Evolutionary conservation across 106 monocot genomes (phyloP), one percentile per base, ranked within the genome.

Genomic region (Allium cepa): DNA sequence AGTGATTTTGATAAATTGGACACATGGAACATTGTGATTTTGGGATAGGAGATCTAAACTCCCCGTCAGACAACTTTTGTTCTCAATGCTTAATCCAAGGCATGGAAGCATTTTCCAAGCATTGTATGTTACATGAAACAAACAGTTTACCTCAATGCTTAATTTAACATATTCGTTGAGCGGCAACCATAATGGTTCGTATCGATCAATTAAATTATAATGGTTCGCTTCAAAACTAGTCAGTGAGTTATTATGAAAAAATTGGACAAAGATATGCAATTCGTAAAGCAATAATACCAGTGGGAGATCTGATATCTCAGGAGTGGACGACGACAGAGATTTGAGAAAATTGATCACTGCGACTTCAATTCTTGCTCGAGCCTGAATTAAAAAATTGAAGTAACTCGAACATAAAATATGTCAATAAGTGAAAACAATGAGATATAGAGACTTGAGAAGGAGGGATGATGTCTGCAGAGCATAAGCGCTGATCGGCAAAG

Each of bases 281-380:
- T 36, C 36, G 36, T 36, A 36, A 73, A 57, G 72, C 50, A 53
- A 55, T 59, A 12, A 63, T 22, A 96, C 95, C 88, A 92, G 74
- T 0, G 78, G 86, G 52, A 97, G 88, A 57, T 67, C 18, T 53
- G 86, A 69, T 64, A 96, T 73, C 50, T 78, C 61, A 0, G 96
- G 92, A 4, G 67, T 73, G 4, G 86, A 72, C 47, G 86, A 84
- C 28, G 74, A 56, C 45, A 96, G 80, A 46, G 66, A 56, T 46
- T 47, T 66, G 72, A 97, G 88, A 75, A 97, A 92, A 53, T 75
- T 84, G 64, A 96, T 86, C 50, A 92, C 92, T 2, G 96, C 81
- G 50, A 97, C 84, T 64, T 97, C 79, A 57, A 97, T 88, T 77
- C 96, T 77, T 16, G 96, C 84, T 51, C 70, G 69, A 28, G 82